Evolutionary conservation across 306 rosid species (phyloP).

Genomic region (Sicyos edulis): DNA sequence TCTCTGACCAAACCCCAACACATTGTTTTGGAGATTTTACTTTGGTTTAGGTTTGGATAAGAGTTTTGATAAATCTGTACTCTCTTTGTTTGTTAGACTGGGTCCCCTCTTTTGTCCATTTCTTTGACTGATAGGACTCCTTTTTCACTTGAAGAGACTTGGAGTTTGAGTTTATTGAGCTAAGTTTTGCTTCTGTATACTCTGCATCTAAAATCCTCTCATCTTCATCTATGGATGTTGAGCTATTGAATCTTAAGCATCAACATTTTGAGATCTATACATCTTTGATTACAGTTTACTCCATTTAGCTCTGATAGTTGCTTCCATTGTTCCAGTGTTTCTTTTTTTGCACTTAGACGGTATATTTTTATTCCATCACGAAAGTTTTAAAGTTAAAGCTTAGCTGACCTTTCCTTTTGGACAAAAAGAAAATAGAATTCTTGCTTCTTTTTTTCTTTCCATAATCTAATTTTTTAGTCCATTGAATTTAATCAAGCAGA

Average conservation of each 20-base stretch:
- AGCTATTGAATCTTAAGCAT: neutral
- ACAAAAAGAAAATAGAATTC: slow-evolving; percentile 3
- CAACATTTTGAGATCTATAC: neutral
- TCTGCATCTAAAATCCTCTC: neutral
- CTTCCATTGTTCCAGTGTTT: neutral
- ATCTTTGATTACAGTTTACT: neutral
- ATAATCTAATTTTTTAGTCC: neutral
- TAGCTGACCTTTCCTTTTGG: slow-evolving; percentile 11
- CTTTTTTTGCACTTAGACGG: neutral
- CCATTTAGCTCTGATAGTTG: neutral
- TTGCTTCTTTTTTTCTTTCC: neutral
- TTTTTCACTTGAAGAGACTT: slow-evolving; percentile 6
- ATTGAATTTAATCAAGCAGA: neutral
- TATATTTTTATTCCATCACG: neutral
- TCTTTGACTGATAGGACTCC: slow-evolving; percentile 11
- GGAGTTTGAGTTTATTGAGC: neutral
- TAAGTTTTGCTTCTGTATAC: slow-evolving; percentile 1
- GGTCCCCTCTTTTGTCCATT: neutral
- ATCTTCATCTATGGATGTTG: neutral
- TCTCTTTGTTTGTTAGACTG: neutral
- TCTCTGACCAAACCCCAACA: slow-evolving; percentile 14
- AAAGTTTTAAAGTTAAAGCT: slow-evolving; percentile 7
- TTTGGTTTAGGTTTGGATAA: neutral
- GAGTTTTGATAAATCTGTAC: neutral
- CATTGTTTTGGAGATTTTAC: neutral